Percentiles rank a stretch among this genome's conserved stretches.
Evolutionary conservation across 352 stramenopile species (phyloP).

Genomic region (Phytophthora syringae): DNA sequence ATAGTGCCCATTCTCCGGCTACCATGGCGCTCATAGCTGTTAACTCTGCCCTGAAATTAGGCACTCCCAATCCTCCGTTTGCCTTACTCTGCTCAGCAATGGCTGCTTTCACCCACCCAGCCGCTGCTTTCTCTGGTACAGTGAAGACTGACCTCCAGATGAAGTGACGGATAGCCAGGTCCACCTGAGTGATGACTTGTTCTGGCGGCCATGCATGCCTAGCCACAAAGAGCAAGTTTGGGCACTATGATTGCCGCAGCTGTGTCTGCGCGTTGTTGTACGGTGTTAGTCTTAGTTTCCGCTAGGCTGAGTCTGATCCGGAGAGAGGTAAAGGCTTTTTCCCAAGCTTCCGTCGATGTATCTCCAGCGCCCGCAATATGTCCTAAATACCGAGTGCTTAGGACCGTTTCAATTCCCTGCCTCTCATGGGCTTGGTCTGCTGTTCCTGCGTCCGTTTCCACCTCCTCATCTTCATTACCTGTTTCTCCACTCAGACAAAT

Average conservation of each 20-base stretch:
- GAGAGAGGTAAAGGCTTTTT: neutral
- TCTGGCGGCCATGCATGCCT: constrained; percentile 2
- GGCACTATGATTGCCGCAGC: neutral
- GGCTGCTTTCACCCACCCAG: neutral
- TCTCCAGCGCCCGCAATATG: neutral
- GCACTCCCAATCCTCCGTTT: neutral
- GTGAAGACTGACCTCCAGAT: neutral
- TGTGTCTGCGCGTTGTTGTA: neutral
- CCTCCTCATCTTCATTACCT: neutral
- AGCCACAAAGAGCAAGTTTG: constrained; percentile 1
- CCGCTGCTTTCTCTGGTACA: neutral
- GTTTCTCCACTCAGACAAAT: neutral
- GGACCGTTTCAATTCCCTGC: no score
- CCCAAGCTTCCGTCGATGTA: neutral
- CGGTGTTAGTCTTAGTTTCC: constrained; percentile 2
- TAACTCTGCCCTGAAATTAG: neutral
- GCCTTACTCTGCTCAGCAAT: neutral
- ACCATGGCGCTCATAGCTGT: neutral
- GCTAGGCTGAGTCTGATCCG: neutral
- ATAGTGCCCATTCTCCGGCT: neutral
- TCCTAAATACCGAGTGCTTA: neutral
- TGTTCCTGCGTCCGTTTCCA: no score
- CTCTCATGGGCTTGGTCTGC: no score
- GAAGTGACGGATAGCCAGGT: no score
- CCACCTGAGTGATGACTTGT: no score